Evolutionary conservation across 768 basidiomycete genomes (phyloP), one percentile per base, ranked within the genome.

Genomic region (Suillus lakei): DNA sequence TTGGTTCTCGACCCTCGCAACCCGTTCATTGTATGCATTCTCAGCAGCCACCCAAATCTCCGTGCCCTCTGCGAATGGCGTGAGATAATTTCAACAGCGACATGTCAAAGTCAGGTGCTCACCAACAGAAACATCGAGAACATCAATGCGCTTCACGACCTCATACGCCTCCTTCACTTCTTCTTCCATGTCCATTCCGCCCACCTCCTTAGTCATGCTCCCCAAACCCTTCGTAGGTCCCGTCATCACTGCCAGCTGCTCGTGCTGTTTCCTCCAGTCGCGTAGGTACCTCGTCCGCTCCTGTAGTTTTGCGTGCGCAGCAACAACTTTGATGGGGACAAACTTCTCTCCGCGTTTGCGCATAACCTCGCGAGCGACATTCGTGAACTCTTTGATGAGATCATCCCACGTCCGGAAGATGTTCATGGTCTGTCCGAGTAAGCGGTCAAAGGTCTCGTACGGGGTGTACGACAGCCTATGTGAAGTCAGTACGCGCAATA

Each of bases 21-120:
- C 96, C 26, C 96, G 91, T 78, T 99, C 97, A 71, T 98, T 99
- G 76, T 99, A 99, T 5, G 96, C 95, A 63, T 94, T 95, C 79
- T 99, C 98, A 2, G 96, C 96, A 0, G 95, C 89, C 36, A 97
- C 91, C 97, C 96, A 99, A 60, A 98, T 97, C 77, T 98, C 95
- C 18, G 94, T 96, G 3, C 98, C 97, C 83, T 97, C 96, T 95
- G 71, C 39, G 34, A 18, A 44, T 65, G 51, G 21, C n/a, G 43
- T 64, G 54, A 69, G 48, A 48, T 43, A 39, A 28, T 61, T 38
- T 28, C 21, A 36, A 32, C 26, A 32, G 36, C 2, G 48, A 15
- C 43, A 60, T 62, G 15, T 36, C 12, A 28, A 9, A 23, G 6
- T 43, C 15, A 26, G 16, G 2, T n/a, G 79, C 90, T 74, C 72